Evolutionary conservation across 1,139 yeast species (phyloP), one percentile per base, ranked within the genome.

Genomic region (Yamadazyma dushanensis): DNA sequence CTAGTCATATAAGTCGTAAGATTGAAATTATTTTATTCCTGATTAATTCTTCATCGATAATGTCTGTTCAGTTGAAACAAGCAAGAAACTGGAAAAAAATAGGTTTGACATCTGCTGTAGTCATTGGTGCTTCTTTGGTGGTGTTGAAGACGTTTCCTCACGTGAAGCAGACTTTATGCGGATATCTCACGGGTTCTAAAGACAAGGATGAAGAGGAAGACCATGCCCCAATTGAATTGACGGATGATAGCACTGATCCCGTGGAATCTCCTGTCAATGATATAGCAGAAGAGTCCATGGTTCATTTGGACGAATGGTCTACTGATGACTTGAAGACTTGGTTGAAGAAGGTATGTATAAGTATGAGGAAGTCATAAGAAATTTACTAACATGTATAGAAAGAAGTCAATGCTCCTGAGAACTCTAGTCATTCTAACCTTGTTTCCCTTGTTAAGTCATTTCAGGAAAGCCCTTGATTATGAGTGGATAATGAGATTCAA

Each of bases 131-230:
- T 3, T 59, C 73, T 0, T 62, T 63, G 30, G 43, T 78, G 14
- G 44, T 75, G 5, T 59, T 76, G 43, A 68, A 66, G 42, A 76
- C 82, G 1, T 77, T 64, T 45, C 82, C 83, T 14, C 83, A 76
- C 46, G 56, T 76, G 32, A 65, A 56, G 37, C 49, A 56, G 8
- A 47, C 57, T 5, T 21, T 66, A 11, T 53, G 44, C 38, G 46
- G 53, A 24, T 58, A 46, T 39, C 23, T 66, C 4, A 45, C 50
- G 5, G 61, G 65, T 5, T 41, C 45, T 14, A 40, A 41, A 10
- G 47, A 42, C 9, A 44, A 45, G 14, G 48, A 44, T 10, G 47
- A 33, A 2, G 46, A 51, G 19, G 50, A 49, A 16, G 27, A 25
- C 4, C 18, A 25, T 29, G 50, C 50, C 32, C 61, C 63, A 7